These are phyloP conservation scores for Selaginella moellendorffii DNA, from an alignment of 75 land plant genomes.

Conservation along the genomic window DNA sequence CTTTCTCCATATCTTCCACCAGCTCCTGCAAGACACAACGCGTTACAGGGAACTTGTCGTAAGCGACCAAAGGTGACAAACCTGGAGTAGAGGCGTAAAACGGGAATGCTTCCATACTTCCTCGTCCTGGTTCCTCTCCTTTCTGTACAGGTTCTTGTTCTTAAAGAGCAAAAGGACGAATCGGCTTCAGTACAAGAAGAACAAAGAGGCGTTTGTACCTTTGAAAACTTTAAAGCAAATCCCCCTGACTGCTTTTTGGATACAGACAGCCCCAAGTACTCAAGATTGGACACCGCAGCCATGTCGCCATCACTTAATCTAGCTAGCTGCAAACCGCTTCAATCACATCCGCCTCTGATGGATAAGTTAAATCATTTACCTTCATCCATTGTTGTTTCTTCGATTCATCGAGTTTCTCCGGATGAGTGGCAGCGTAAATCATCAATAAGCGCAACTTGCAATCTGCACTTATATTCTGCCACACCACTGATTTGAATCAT, in stretches of 20 bases:
- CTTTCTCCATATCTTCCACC: background rate
- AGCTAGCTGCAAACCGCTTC: slow-evolving; percentile 83
- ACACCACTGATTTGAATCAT: background rate
- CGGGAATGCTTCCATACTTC: background rate
- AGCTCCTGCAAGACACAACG: background rate
- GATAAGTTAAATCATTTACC: slow-evolving; percentile 25
- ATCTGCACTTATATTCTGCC: slow-evolving; percentile 53
- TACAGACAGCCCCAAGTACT: slow-evolving; percentile 51
- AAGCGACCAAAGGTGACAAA: background rate
- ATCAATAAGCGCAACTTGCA: slow-evolving; percentile 77
- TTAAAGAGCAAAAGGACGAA: slow-evolving; percentile 1
- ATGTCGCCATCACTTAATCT: slow-evolving; percentile 61
- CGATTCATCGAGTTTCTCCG: slow-evolving; percentile 81
- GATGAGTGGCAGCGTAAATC: slow-evolving; percentile 86
- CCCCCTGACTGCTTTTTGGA: slow-evolving; percentile 61
- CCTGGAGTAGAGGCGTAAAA: background rate
- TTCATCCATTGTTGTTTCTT: slow-evolving; percentile 73
- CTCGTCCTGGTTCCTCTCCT: slow-evolving; percentile 5
- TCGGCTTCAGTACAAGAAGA: background rate
- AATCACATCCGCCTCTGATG: too few relatives aligned
- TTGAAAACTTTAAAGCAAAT: slow-evolving; percentile 59
- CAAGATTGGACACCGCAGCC: slow-evolving; percentile 72
- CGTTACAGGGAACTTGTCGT: background rate
- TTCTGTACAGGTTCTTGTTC: background rate
- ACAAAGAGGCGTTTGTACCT: background rate